Percentiles rank a stretch among this genome's conserved stretches.
phyloP scores from a whole-genome alignment of 345 rosid genomes.

The Arabidopsis arenosa region DNA sequence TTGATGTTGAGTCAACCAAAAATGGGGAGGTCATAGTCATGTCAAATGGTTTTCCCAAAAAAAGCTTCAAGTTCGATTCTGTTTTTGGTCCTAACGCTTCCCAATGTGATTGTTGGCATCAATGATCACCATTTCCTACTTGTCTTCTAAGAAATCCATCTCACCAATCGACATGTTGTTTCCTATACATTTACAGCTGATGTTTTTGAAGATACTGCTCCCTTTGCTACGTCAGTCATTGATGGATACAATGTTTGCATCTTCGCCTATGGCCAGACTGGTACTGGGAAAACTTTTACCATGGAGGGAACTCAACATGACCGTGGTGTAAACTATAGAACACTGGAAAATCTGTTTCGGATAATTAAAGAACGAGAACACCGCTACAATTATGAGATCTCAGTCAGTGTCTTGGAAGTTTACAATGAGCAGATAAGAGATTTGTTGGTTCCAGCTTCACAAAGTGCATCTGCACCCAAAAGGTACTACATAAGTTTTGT shows the following conservation, averaged over 20 bases:
- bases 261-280: conserved; percentile 97
- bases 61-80: conserved; percentile 85
- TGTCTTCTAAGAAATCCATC: not conserved
- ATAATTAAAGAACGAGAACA: conserved; percentile 68
- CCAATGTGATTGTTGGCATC: conserved; percentile 65
- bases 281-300: conserved; percentile 91
- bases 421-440: conserved; percentile 97
- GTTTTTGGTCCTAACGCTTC: conserved; percentile 86
- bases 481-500: conserved; percentile 50
- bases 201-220: conserved; percentile 87
- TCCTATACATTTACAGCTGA: conserved; percentile 57
- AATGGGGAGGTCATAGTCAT: conserved; percentile 81
- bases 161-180: not conserved
- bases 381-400: conserved; percentile 68
- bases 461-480: conserved; percentile 61
- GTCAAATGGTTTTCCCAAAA: conserved; percentile 80
- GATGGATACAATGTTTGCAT: conserved; percentile 98
- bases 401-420: conserved; percentile 95
- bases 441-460: conserved; percentile 66
- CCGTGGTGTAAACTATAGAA: conserved; percentile 95
- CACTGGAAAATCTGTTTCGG: conserved; percentile 76
- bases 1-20: conserved; percentile 82
- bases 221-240: conserved; percentile 85
- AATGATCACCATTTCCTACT: conserved; percentile 20
- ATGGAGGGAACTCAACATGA: conserved; percentile 90